Evolutionary conservation across 768 basidiomycete genomes (phyloP), one percentile per base, ranked within the genome.

Genomic region (Neoboletus subvelutipes): DNA sequence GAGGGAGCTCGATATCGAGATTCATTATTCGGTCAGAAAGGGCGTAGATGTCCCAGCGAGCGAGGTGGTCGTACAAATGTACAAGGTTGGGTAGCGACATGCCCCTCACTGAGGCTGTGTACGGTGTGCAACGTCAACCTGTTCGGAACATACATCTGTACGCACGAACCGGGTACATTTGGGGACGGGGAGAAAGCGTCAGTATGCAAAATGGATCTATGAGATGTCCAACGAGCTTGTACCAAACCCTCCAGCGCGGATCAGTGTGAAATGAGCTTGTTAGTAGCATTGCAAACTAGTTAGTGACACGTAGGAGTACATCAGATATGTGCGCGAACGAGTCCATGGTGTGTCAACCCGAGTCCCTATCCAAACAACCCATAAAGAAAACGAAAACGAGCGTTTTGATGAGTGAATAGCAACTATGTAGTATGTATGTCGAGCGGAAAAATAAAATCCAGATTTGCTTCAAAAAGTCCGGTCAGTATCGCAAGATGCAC

Each of bases 1-100:
- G 40, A 80, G 96, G 47, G 95, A 97, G 69, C 74, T 98, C 46
- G 89, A 95, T 59, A 84, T 98, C 15, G 94, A 96, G 76, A 91
- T 98, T 37, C 92, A 94, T 70, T 94, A 80, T 67, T 61, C 71
- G 0, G 74, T 88, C 60, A 78, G 75, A 18, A 77, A 81, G 10
- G 71, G 76, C 20, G 66, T 57, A 13, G 73, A 70, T 26, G 62
- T 48, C 18, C 63, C 74, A 26, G 54, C 70, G 6, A 63, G 69
- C 34, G 80, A 83, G 34, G 76, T 79, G n/a, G 73, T 83, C 22
- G 86, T 92, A 22, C 89, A 92, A 68, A 84, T 88, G 64, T 94
- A 83, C 74, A 89, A 85, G 69, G 85, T 94, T 51, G 81, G 90
- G 64, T 94, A 74, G 54, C 10, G 24, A 26, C 18, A 26, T 22